Evolutionary conservation across 805 yeast genomes (phyloP).

Genomic region (Cyberlindnera nakhonratchasimensis): DNA sequence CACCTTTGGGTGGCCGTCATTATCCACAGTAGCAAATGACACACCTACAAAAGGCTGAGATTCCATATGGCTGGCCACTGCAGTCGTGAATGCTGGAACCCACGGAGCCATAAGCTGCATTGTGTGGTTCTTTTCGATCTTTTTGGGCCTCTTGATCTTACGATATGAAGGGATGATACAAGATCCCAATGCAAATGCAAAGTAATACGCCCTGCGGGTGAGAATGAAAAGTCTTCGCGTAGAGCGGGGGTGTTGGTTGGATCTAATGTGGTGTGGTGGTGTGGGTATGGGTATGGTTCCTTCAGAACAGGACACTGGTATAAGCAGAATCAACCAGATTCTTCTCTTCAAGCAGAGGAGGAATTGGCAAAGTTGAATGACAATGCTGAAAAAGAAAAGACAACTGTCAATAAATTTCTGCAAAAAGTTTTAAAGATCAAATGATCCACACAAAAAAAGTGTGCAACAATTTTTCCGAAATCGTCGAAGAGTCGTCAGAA

Average conservation of each 20-base stretch:
- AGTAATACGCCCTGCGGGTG: not conserved
- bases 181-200: not conserved
- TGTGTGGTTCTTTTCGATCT: not conserved
- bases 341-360: no score
- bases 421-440: no score
- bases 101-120: conserved; percentile 63
- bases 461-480: no score
- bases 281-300: no score
- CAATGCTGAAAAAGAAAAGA: no score
- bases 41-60: conserved; percentile 53
- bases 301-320: no score
- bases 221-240: not conserved
- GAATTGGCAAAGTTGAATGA: no score
- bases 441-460: no score
- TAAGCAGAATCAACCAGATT: no score
- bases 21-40: conserved; percentile 65
- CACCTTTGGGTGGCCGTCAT: conserved; percentile 52
- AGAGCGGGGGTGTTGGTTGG: not conserved
- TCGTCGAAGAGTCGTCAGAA: no score
- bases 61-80: conserved; percentile 46
- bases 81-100: conserved; percentile 62
- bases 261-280: no score
- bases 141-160: not conserved
- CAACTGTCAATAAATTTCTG: no score
- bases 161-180: not conserved